Percentiles rank a stretch among this genome's conserved stretches.
Conservation (phyloP, 768 basidiomycete genomes). For the Suillus subluteus region DNA sequence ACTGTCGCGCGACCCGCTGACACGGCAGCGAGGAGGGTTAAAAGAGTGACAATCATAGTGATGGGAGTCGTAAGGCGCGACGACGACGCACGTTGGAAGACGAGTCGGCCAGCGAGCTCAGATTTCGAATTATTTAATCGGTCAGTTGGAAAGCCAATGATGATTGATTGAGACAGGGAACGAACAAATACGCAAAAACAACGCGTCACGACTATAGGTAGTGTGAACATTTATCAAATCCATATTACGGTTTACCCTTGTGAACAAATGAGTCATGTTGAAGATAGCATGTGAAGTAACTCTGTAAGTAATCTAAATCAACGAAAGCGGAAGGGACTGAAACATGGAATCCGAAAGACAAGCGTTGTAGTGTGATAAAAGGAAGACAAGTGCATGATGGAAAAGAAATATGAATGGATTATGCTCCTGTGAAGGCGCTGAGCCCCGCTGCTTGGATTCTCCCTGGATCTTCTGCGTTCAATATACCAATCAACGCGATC, state of each 20-base stretch:
- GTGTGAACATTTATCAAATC: constrained; percentile 28
- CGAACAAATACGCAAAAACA: constrained; percentile 19
- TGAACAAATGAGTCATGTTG: constrained; percentile 10
- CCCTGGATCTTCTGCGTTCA: constrained; percentile 76
- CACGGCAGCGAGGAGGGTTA: constrained; percentile 46
- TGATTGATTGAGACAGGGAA: constrained; percentile 13
- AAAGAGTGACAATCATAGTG: constrained; percentile 70
- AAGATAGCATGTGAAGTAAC: constrained; percentile 18
- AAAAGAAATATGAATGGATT: constrained; percentile 16
- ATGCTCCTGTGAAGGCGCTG: constrained; percentile 49
- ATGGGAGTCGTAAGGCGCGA: constrained; percentile 52
- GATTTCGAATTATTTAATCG: constrained; percentile 18
- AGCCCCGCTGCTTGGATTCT: constrained; percentile 85
- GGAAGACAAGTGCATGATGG: constrained; percentile 3
- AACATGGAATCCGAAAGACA: constrained; percentile 10
- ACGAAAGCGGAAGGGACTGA: constrained; percentile 11
- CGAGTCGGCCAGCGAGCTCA: constrained; percentile 66
- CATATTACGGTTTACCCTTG: constrained; percentile 10
- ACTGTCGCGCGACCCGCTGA: constrained; percentile 48
- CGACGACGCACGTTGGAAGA: constrained; percentile 40
- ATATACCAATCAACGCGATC: constrained; percentile 67
- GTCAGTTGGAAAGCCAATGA: constrained; percentile 6
- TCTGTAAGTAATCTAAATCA: constrained; percentile 23
- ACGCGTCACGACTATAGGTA: constrained; percentile 28
- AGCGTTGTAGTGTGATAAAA: constrained; percentile 2